Conservation (phyloP, 345 rosid species). For the Cardamine resedifolia region DNA sequence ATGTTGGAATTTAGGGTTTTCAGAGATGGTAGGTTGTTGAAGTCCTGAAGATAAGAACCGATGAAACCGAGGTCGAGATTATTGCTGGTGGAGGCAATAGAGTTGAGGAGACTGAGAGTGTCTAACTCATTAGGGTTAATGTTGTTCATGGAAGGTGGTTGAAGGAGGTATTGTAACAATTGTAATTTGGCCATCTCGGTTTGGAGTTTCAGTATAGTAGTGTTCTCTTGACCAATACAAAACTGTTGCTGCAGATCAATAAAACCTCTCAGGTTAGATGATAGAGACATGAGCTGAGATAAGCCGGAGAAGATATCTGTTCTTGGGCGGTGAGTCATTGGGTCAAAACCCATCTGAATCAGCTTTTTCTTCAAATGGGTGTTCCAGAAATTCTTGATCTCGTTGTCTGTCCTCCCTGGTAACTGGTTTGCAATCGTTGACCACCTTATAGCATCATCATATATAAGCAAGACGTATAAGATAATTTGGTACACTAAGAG, state of each 20-base stretch:
- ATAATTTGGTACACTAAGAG: constrained; percentile 11
- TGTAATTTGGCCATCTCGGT: constrained; percentile 39
- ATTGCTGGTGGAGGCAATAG: constrained; percentile 27
- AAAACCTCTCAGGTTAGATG: constrained; percentile 32
- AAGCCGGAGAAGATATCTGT: constrained; percentile 43
- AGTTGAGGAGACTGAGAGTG: constrained; percentile 30
- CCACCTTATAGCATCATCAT: constrained; percentile 52
- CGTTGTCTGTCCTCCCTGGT: constrained; percentile 76
- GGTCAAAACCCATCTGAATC: constrained; percentile 77
- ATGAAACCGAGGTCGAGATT: constrained; percentile 23
- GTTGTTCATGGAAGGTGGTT: constrained; percentile 30
- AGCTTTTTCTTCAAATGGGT: constrained; percentile 82
- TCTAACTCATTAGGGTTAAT: constrained; percentile 35
- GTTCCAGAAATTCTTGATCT: constrained; percentile 81
- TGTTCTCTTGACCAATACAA: constrained; percentile 26
- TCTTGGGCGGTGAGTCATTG: constrained; percentile 75
- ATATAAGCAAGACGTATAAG: neutral
- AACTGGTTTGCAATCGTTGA: constrained; percentile 75
- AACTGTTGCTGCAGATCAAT: constrained; percentile 35
- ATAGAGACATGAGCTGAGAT: constrained; percentile 40
- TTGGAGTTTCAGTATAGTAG: constrained; percentile 30
- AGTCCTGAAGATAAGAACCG: constrained; percentile 33
- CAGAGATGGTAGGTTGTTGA: constrained; percentile 31
- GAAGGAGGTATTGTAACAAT: constrained; percentile 34
- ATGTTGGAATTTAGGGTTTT: constrained; percentile 35